These are phyloP conservation scores for Populus deltoides DNA, from an alignment of 345 rosid genomes.

Conservation along the genomic window DNA sequence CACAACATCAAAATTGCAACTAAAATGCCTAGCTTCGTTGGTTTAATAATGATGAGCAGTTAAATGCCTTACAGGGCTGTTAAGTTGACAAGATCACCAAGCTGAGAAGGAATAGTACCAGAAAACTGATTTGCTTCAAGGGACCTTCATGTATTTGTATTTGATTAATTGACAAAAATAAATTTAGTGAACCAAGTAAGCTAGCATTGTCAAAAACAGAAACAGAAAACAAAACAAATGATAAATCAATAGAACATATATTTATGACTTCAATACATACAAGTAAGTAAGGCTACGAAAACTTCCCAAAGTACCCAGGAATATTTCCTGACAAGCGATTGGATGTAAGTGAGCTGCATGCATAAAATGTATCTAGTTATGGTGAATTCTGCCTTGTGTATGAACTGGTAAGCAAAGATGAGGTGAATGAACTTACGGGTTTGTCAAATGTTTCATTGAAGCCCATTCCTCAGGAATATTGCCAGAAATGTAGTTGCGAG, in stretches of 20 bases:
- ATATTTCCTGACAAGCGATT: slow-evolving; percentile 13
- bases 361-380: too few relatives aligned
- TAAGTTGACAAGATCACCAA: slow-evolving; percentile 21
- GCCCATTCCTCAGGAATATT: slow-evolving; percentile 18
- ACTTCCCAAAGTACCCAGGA: slow-evolving; percentile 5
- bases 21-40: too few relatives aligned
- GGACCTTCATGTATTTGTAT: slow-evolving; percentile 3
- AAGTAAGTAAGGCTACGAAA: slow-evolving; percentile 10
- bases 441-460: neutral
- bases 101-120: slow-evolving; percentile 13
- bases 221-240: too few relatives aligned
- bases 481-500: slow-evolving; percentile 15
- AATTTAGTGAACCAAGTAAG: neutral
- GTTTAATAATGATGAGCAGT: too few relatives aligned
- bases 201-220: too few relatives aligned
- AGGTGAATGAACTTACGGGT: neutral
- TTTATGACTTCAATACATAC: neutral
- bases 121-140: slow-evolving; percentile 17
- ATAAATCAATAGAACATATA: too few relatives aligned
- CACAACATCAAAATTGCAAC: too few relatives aligned
- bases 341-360: slow-evolving; percentile 12
- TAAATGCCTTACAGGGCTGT: neutral
- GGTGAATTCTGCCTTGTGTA: neutral
- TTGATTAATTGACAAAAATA: too few relatives aligned
- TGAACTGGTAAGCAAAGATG: neutral